These are phyloP conservation scores for Amauroascus verrucosus DNA, from an alignment of 2,329 filamentous ascomycete genomes.

Conservation along the genomic window DNA sequence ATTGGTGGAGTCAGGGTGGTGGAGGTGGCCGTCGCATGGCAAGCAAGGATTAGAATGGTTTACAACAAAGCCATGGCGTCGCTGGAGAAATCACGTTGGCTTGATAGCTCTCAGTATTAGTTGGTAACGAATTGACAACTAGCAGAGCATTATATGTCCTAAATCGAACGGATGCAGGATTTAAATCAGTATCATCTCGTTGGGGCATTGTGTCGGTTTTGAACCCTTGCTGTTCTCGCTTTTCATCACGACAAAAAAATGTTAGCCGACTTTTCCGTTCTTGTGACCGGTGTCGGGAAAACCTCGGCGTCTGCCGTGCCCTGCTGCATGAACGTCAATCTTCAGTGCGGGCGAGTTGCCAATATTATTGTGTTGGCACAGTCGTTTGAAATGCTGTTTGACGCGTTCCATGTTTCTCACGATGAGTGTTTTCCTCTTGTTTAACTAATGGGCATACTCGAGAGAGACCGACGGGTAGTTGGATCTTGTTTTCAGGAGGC, in stretches of 20 bases:
- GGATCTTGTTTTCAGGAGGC: no score
- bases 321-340: not conserved
- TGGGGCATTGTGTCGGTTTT: not conserved
- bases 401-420: no score
- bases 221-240: not conserved
- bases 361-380: not conserved
- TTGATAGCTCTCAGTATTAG: not conserved
- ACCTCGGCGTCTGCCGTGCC: not conserved
- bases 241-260: not conserved
- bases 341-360: not conserved
- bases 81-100: not conserved
- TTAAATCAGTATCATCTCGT: not conserved
- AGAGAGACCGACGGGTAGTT: no score
- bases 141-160: no score
- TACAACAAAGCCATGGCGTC: constrained; percentile 2
- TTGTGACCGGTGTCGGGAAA: not conserved
- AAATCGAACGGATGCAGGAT: no score
- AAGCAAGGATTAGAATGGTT: constrained; percentile 8
- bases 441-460: no score
- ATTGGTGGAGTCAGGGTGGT: not conserved
- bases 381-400: not conserved
- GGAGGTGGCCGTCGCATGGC: constrained; percentile 11
- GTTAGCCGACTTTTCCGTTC: not conserved
- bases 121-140: no score
- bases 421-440: no score